phyloP scores from a whole-genome alignment of 371 early-diverging fungal species.

The Thermomucor indicae-seudaticae region DNA sequence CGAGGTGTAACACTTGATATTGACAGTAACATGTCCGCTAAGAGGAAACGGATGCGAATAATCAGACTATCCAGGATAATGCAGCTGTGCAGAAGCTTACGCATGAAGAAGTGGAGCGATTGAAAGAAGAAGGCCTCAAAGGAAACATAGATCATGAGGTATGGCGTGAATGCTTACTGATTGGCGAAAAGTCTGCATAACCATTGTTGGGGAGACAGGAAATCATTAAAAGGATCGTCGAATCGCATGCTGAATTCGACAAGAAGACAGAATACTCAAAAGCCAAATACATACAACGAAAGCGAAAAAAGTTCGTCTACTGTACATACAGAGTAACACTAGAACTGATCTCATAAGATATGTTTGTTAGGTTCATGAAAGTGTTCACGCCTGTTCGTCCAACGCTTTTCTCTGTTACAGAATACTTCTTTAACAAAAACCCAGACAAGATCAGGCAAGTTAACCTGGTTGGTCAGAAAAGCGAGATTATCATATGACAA shows the following conservation, averaged over 20 bases:
- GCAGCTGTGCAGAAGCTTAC: conserved; percentile 74
- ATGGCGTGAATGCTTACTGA: neutral
- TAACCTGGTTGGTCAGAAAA: neutral
- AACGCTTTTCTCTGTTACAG: conserved; percentile 70
- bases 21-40: neutral
- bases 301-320: conserved; percentile 76
- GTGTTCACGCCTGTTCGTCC: conserved; percentile 81
- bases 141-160: conserved; percentile 61
- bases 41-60: conserved; percentile 84
- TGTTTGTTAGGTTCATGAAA: conserved; percentile 66
- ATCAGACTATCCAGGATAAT: conserved; percentile 75
- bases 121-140: conserved; percentile 71
- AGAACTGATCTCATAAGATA: neutral
- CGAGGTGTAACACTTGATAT: neutral
- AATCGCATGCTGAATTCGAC: conserved; percentile 81
- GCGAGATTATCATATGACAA: neutral
- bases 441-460: conserved; percentile 75
- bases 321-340: too few relatives aligned
- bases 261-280: conserved; percentile 94
- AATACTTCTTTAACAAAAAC: conserved; percentile 76
- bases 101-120: conserved; percentile 77
- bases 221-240: conserved; percentile 75
- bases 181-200: neutral
- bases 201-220: conserved; percentile 49
- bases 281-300: conserved; percentile 92